Evolutionary conservation across 257 asterid species (phyloP).

Genomic region (Solanum paucissectum): DNA sequence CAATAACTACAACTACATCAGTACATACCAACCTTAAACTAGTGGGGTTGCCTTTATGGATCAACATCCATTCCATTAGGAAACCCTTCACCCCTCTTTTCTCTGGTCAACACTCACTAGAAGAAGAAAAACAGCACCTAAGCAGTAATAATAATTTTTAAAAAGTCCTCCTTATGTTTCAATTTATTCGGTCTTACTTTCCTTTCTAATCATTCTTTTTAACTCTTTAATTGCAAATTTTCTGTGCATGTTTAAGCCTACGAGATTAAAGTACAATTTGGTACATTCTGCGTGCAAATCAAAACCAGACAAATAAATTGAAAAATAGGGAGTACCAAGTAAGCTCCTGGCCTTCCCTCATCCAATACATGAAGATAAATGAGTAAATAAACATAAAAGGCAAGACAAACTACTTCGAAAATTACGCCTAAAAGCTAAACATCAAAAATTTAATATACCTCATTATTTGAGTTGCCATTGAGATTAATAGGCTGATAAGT

Average conservation of each 20-base stretch:
- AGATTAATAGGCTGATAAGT: constrained; percentile 8
- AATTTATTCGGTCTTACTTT: not conserved
- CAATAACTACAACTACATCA: not conserved
- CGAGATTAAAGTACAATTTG: not conserved
- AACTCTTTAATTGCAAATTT: not conserved
- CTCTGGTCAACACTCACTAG: not conserved
- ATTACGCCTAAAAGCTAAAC: not conserved
- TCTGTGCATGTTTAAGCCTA: not conserved
- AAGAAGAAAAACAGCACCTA: not conserved
- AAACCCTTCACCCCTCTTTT: not conserved
- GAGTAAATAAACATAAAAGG: not conserved
- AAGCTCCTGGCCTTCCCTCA: not conserved
- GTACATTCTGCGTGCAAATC: not conserved
- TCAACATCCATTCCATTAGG: not conserved
- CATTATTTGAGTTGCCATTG: constrained; percentile 15
- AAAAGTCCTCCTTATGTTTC: not conserved
- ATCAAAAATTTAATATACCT: constrained; percentile 25
- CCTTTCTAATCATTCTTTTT: not conserved
- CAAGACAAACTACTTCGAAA: not conserved
- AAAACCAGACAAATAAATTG: not conserved
- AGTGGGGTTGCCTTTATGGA: not conserved
- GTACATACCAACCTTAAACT: not conserved
- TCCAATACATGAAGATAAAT: not conserved
- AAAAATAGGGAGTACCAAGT: not conserved
- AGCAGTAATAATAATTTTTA: not conserved